These are phyloP conservation scores for Candida orba DNA, from an alignment of 805 yeast genomes.

Conservation along the genomic window DNA sequence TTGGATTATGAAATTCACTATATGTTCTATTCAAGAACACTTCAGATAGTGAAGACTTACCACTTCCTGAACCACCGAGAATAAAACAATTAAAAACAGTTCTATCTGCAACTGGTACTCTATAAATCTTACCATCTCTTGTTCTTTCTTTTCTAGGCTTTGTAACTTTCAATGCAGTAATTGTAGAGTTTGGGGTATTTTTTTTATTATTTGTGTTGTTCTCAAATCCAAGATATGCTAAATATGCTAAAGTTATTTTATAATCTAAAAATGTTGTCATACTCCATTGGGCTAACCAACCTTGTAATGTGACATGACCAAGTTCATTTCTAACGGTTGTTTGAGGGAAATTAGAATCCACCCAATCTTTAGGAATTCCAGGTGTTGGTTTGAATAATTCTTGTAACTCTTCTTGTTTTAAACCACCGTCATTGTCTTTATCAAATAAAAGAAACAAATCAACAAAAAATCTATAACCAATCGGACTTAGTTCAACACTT, in stretches of 20 bases:
- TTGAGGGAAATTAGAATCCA: slow-evolving; percentile 74
- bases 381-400: slow-evolving; percentile 84
- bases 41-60: slow-evolving; percentile 79
- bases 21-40: slow-evolving; percentile 72
- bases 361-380: slow-evolving; percentile 86
- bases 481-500: slow-evolving; percentile 87
- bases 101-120: slow-evolving; percentile 70
- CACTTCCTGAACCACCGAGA: slow-evolving; percentile 78
- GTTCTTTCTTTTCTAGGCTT: slow-evolving; percentile 68
- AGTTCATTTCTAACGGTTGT: slow-evolving; percentile 86
- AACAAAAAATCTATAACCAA: slow-evolving; percentile 86
- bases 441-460: slow-evolving; percentile 85
- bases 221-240: slow-evolving; percentile 88
- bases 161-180: slow-evolving; percentile 66
- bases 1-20: slow-evolving; percentile 69
- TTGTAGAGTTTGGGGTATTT: slow-evolving; percentile 23
- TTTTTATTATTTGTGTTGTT: slow-evolving; percentile 20
- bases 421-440: slow-evolving; percentile 94
- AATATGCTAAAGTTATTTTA: slow-evolving; percentile 75
- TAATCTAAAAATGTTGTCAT: slow-evolving; percentile 88
- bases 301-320: slow-evolving; percentile 88
- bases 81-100: slow-evolving; percentile 89
- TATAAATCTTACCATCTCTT: slow-evolving; percentile 55
- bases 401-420: slow-evolving; percentile 63
- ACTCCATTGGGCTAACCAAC: slow-evolving; percentile 99